These are phyloP conservation scores for Ogataea thermomethanolica DNA, from an alignment of 805 yeast species.

Conservation along the genomic window DNA sequence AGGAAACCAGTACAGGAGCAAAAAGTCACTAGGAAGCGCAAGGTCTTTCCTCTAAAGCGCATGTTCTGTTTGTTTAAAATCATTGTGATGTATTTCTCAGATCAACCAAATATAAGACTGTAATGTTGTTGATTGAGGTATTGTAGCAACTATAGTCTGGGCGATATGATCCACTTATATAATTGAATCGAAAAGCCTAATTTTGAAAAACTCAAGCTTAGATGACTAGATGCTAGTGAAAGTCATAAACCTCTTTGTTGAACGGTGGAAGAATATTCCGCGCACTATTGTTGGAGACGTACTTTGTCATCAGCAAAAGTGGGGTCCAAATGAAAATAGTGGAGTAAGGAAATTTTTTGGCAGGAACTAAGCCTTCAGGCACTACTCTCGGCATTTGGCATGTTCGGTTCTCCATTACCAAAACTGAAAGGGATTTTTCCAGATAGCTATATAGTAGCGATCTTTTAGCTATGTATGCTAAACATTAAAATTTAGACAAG, in stretches of 20 bases:
- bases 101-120: background rate
- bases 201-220: background rate
- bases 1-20: conserved; percentile 8
- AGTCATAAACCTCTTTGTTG: background rate
- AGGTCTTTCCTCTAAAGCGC: conserved; percentile 5
- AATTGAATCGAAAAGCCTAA: background rate
- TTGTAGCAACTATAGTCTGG: background rate
- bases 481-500: no score
- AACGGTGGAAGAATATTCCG: background rate
- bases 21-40: conserved; percentile 7
- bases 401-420: no score
- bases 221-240: background rate
- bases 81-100: conserved; percentile 2
- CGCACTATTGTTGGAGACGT: background rate
- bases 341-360: no score
- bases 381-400: no score
- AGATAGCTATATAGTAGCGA: no score
- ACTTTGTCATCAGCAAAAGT: no score
- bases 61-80: conserved; percentile 5
- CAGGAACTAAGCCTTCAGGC: no score
- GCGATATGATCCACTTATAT: background rate
- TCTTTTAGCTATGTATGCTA: no score
- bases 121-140: background rate
- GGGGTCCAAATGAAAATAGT: no score
- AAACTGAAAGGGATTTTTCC: no score